Conservation (phyloP, 352 stramenopile species). For the Phytophthora litchii region DNA sequence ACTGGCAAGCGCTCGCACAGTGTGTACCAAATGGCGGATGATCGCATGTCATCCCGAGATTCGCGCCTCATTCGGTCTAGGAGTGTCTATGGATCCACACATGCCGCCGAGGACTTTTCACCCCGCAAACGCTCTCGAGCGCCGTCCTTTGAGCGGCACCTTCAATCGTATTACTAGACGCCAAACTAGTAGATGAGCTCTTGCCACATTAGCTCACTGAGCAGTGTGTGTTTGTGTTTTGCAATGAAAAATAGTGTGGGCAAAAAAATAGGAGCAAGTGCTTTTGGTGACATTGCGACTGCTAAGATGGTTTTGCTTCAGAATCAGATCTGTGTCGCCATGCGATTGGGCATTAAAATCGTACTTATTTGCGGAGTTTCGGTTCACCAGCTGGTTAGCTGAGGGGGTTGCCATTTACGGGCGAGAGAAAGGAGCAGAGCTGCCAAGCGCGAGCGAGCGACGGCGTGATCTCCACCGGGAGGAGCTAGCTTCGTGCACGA, state of each 20-base stretch:
- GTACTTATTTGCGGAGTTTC: conserved; percentile 24
- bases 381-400: background rate
- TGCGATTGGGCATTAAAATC: conserved; percentile 29
- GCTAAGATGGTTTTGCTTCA: conserved; percentile 24
- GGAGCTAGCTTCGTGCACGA: conserved; percentile 4
- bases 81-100: conserved; percentile 34
- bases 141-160: conserved; percentile 32
- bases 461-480: conserved; percentile 20
- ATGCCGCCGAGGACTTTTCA: conserved; percentile 25
- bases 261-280: conserved; percentile 6
- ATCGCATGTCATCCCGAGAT: conserved; percentile 16
- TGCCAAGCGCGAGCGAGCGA: conserved; percentile 21
- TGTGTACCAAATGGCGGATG: conserved; percentile 27
- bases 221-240: background rate
- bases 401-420: conserved; percentile 18
- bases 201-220: too few species aligned
- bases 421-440: conserved; percentile 31
- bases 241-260: too few species aligned
- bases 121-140: conserved; percentile 30
- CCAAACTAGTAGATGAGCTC: too few species aligned
- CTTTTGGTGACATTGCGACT: conserved; percentile 6
- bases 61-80: conserved; percentile 36
- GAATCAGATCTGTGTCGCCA: conserved; percentile 8
- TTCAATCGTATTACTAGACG: conserved; percentile 21
- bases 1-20: conserved; percentile 39